Evolutionary conservation across 768 basidiomycete genomes (phyloP).

Genomic region (Neoboletus brunneissimus): DNA sequence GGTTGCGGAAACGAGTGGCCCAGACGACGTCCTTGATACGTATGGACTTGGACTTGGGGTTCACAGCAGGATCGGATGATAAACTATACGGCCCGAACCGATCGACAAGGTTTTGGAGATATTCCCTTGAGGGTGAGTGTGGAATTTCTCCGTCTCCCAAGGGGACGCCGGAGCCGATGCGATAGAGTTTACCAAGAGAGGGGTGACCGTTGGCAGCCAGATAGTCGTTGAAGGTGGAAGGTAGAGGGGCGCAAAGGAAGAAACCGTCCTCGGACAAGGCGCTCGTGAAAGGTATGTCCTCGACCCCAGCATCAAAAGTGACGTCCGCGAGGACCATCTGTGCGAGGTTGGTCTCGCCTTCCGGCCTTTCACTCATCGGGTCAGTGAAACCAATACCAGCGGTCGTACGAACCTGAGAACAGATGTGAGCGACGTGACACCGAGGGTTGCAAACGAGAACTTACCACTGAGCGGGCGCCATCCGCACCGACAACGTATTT

Average conservation of each 20-base stretch:
- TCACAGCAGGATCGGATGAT: constrained; percentile 37
- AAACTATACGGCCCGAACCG: constrained; percentile 38
- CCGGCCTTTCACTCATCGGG: constrained; percentile 34
- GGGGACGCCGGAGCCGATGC: too few relatives aligned
- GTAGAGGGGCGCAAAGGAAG: constrained; percentile 15
- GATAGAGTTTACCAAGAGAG: constrained; percentile 19
- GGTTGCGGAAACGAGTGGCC: constrained; percentile 48
- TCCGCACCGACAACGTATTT: constrained; percentile 44
- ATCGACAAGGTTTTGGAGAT: constrained; percentile 44
- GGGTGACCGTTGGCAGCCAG: constrained; percentile 18
- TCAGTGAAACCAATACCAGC: constrained; percentile 44
- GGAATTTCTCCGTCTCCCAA: too few relatives aligned
- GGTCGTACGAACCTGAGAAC: constrained; percentile 40
- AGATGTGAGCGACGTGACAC: background rate
- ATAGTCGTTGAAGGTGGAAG: constrained; percentile 15
- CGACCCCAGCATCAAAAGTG: constrained; percentile 8
- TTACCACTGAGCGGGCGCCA: constrained; percentile 31
- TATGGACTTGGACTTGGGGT: constrained; percentile 30
- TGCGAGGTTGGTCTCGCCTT: constrained; percentile 26
- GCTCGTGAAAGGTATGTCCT: background rate
- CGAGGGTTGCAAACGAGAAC: background rate
- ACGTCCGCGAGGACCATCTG: constrained; percentile 30
- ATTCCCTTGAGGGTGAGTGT: constrained; percentile 37
- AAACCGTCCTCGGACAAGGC: constrained; percentile 10
- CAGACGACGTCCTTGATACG: constrained; percentile 41